phyloP scores from a whole-genome alignment of 164 flowering plant genomes.

The Stephania yunnanensis region DNA sequence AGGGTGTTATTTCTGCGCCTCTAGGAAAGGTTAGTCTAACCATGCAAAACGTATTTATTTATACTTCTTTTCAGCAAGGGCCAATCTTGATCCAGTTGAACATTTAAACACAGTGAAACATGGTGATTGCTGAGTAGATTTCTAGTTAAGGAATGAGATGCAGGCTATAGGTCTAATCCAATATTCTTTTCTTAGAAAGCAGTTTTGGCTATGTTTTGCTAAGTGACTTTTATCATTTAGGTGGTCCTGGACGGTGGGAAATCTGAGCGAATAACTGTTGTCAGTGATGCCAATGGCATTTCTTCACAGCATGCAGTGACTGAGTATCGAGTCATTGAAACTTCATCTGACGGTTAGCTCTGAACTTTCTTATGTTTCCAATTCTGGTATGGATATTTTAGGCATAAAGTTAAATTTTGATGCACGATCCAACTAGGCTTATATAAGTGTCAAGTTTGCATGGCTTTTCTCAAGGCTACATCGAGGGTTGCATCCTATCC shows the following conservation, averaged over 20 bases:
- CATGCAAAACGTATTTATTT: background rate
- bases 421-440: background rate
- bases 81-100: no score
- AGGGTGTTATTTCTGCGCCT: slow-evolving; percentile 73
- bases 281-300: slow-evolving; percentile 23
- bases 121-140: background rate
- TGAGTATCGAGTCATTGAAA: slow-evolving; percentile 57
- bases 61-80: background rate
- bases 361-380: background rate
- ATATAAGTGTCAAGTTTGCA: background rate
- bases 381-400: background rate
- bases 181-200: background rate
- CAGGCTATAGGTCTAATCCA: background rate
- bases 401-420: background rate
- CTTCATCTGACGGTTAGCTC: slow-evolving; percentile 46
- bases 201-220: slow-evolving; percentile 6
- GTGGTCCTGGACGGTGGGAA: slow-evolving; percentile 76
- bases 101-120: no score
- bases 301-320: slow-evolving; percentile 79
- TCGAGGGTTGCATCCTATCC: no score
- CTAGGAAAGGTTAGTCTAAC: slow-evolving; percentile 57
- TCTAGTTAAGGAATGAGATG: background rate
- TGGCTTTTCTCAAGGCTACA: background rate
- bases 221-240: slow-evolving; percentile 30
- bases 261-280: slow-evolving; percentile 67